Base-by-base conservation (phyloP, 2,329 filamentous ascomycete genomes). In the Xylariaceae sp. region DNA sequence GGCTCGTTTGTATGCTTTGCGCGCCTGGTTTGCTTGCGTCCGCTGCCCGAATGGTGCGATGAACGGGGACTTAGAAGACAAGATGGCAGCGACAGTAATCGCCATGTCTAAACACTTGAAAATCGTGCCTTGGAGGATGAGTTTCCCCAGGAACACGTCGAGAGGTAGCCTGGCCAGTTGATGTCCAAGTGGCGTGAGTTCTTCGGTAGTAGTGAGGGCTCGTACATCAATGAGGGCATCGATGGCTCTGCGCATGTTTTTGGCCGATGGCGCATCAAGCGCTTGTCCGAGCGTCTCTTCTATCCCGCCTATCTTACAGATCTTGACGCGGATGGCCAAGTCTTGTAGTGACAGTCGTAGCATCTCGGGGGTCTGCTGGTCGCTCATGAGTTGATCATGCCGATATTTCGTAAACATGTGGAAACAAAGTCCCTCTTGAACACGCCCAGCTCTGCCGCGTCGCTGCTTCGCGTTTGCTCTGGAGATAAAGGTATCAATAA, bases 281-380 rank as follows among this genome's bases (percentile, higher is more conserved):
- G 94, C 94, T 73, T 92, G 86, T 18, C 88, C 84, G 8, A 99
- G 80, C 0, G 92, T 97, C 67, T 93, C 85, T 71, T 97, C 93
- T 56, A 97, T 96, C 47, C 90, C 88, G 9, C 94, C 94, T 49
- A 99, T 83, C 70, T 95, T 96, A 79, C 93, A 99, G 51, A 97
- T 96, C 76, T 99, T 99, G 65, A 97, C 92, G 7, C 94, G 87
- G 72, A 99, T 92, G 4, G 96, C 92, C 9, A 99, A 80, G 70
- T 99, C 94, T 73, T 99, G 94, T 9, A 99, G 78, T 0, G 94
- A 97, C 3, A 99, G 79, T 0, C 94, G 88, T 47, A 99, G 84
- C 86, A 99, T 96, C 73, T 99, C 94, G 0, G 94, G 95, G 0
- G 91, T 96, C 76, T 97, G 94, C 70, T 97, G 91, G 62, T 96